Conservation (phyloP, 805 yeast genomes). For the Hemisphaericaspora nanyangensis region DNA sequence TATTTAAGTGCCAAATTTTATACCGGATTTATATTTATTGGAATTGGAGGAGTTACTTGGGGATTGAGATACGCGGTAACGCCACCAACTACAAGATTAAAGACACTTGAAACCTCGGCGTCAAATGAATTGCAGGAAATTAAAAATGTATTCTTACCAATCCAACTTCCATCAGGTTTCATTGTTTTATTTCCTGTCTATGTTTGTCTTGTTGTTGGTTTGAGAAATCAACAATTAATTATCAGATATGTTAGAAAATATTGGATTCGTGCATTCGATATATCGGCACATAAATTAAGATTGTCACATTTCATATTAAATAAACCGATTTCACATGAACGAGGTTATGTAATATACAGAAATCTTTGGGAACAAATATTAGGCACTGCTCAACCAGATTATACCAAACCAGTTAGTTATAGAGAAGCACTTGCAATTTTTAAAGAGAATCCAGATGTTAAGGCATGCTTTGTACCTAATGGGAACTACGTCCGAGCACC, state of each 20-base stretch:
- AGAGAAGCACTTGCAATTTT: slow-evolving; percentile 44
- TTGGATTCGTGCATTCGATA: slow-evolving; percentile 61
- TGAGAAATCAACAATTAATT: slow-evolving; percentile 1
- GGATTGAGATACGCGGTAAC: slow-evolving; percentile 27
- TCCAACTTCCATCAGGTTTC: slow-evolving; percentile 10
- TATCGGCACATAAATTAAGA: slow-evolving; percentile 55
- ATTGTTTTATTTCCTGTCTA: slow-evolving; percentile 2
- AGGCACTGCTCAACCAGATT: slow-evolving; percentile 49
- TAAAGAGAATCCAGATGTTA: slow-evolving; percentile 33
- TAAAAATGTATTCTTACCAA: slow-evolving; percentile 24
- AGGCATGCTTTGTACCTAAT: slow-evolving; percentile 69
- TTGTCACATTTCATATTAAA: slow-evolving; percentile 79
- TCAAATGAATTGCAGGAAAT: not conserved
- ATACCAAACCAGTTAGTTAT: slow-evolving; percentile 50
- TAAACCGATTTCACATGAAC: slow-evolving; percentile 56
- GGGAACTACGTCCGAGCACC: slow-evolving; percentile 89
- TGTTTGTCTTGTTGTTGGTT: not conserved
- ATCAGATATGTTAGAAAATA: slow-evolving; percentile 40
- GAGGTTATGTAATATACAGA: slow-evolving; percentile 65
- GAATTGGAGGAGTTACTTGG: slow-evolving; percentile 69
- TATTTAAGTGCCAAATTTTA: slow-evolving; percentile 71
- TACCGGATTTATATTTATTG: slow-evolving; percentile 64
- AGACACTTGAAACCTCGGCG: not conserved
- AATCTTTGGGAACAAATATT: slow-evolving; percentile 41
- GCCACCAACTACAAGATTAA: slow-evolving; percentile 5